Base-by-base conservation (phyloP, 2,329 filamentous ascomycete genomes). In the Pseudogymnoascus sp. region DNA sequence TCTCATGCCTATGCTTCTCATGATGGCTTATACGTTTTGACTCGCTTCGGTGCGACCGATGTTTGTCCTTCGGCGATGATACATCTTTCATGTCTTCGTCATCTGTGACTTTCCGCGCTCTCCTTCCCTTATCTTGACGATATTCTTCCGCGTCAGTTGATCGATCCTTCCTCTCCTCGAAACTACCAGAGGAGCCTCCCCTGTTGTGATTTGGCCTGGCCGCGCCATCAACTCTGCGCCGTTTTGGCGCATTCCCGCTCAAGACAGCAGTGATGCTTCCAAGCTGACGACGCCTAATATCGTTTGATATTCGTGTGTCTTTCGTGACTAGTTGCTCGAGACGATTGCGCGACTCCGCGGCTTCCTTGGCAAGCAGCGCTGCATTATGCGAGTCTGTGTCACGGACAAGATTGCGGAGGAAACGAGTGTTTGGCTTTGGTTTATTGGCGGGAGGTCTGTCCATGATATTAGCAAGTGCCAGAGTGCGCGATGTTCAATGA, bases 371-470 rank as follows among this genome's bases (percentile, higher is more conserved):
- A 16, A 91, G 84, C 30, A 97, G 79, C 0, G 91, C 89, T 23
- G 89, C 86, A 81, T 99, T 99, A 76, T 99, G 93, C 61, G 76
- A 88, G 69, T 95, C 89, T 7, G 91, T 95, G 67, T 94, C 89
- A 66, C 88, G 89, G 65, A 99, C 91, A 62, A 97, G 90, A 70
- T 94, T 89, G 63, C 87, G 87, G 42, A 99, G 78, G 72, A 97
- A 97, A 35, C 89, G 84, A 0, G 90, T 97, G 70, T 99, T 97
- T 2, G 93, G 92, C 72, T 93, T 97, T 0, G 90, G 91, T 66
- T 87, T 84, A 67, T 83, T 83, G 52, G 82, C 76, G 63, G 86
- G 84, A 61, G 69, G 70, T 63, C 71, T 73, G 30, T 25, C 49
- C 22, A 62, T 28, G 16, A 22, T 35, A 41, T 60, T 41, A 60